Evolutionary conservation across 2,329 filamentous ascomycete genomes (phyloP), one percentile per base, ranked within the genome.

Genomic region (Didymosphaeria variabile): DNA sequence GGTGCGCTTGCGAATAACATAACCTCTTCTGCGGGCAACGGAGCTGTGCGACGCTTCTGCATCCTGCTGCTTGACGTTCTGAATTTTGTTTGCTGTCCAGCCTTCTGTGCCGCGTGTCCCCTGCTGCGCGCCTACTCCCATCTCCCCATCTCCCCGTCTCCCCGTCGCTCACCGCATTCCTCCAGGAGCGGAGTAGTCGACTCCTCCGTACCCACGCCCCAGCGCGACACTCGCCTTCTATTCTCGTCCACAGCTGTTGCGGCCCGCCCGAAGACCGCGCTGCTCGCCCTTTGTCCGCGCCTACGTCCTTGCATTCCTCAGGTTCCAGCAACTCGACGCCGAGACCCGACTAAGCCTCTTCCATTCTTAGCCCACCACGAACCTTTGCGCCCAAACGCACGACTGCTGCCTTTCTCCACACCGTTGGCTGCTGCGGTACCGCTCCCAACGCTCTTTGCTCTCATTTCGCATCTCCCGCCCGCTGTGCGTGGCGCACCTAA

Each of bases 361-460:
- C 59, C 59, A 60, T 66, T 55, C 66, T 69, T 55, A 55, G 53
- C 53, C 38, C 53, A 55, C 53, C 53, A 38, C 31, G 42, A 58
- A 63, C 55, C 58, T 63, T 56, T 61, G 52, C 61, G 51, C 55
- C 40, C 68, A 67, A 70, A 58, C 61, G 69, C 68, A 64, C 69
- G 65, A 64, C 64, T 68, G 67, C 69, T 70, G 69, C 70, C 67
- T 72, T 68, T 58, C 66, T 66, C 69, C 67, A 67, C 61, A 71
- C 29, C 63, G 63, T 65, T 61, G 49, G 60, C 66, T 61, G 65
- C 46, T 47, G 54, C 36, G 69, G 47, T 54, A 66, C 65, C 61
- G 62, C 66, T 67, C 52, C 64, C 63, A 65, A 68, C 59, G 66
- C 64, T 61, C 66, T 67, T 60, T 70, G 64, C 67, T 65, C 65